phyloP scores from a whole-genome alignment of 768 basidiomycete genomes.

The Boletus subcaerulescens region DNA sequence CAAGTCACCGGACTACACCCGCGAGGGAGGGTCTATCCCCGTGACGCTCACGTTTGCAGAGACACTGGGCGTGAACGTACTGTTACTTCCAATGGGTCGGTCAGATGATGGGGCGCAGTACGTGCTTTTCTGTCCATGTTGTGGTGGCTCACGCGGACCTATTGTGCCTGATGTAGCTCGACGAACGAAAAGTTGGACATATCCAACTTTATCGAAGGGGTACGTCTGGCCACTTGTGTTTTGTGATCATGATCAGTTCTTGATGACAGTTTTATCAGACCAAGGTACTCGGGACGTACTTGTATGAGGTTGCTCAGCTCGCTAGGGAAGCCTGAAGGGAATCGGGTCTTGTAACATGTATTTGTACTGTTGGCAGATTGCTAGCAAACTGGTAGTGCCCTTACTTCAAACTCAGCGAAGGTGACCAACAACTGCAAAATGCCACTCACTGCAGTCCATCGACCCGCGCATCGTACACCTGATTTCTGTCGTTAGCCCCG shows the following conservation, averaged over 20 bases:
- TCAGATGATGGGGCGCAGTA: constrained; percentile 94
- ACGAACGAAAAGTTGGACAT: constrained; percentile 94
- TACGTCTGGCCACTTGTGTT: constrained; percentile 33
- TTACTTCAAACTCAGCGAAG: constrained; percentile 24
- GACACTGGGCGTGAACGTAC: constrained; percentile 78
- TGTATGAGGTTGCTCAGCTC: constrained; percentile 31
- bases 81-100: constrained; percentile 89
- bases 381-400: neutral
- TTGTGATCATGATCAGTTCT: neutral
- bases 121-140: constrained; percentile 28
- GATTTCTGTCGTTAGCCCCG: neutral
- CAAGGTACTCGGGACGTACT: constrained; percentile 33
- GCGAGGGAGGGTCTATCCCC: constrained; percentile 94
- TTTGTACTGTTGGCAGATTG: neutral
- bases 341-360: neutral
- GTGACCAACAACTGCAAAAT: neutral
- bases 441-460: neutral
- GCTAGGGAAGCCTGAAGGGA: constrained; percentile 10
- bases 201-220: constrained; percentile 86
- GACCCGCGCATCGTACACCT: neutral
- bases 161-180: constrained; percentile 45
- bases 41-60: constrained; percentile 94
- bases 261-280: constrained; percentile 19
- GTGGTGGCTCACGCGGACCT: neutral
- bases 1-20: constrained; percentile 74